Percentiles rank a stretch among this genome's conserved stretches.
These are phyloP conservation scores for Mycena amicta DNA, from an alignment of 768 basidiomycete species.

Conservation along the genomic window DNA sequence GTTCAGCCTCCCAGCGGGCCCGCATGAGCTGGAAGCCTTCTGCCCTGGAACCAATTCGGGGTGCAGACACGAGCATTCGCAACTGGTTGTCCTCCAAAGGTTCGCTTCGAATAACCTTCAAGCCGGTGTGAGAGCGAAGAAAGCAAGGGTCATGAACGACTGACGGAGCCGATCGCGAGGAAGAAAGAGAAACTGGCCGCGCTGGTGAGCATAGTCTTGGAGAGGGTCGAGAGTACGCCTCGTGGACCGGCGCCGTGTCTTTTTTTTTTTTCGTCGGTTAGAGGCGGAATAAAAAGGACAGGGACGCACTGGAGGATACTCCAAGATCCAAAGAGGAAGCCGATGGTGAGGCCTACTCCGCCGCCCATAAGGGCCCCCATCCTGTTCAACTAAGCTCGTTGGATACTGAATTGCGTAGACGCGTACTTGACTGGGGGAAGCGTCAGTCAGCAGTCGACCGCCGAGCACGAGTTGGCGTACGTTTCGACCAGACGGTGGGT, in stretches of 20 bases:
- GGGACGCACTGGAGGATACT: slow-evolving; percentile 79
- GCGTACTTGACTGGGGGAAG: slow-evolving; percentile 59
- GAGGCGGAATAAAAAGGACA: neutral
- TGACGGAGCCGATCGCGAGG: slow-evolving; percentile 89
- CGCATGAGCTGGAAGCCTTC: slow-evolving; percentile 74
- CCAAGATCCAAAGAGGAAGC: slow-evolving; percentile 95
- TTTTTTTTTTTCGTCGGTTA: slow-evolving; percentile 9
- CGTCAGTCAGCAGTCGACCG: slow-evolving; percentile 7
- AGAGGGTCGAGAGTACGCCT: slow-evolving; percentile 87
- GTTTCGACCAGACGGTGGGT: slow-evolving; percentile 76
- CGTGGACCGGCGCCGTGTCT: slow-evolving; percentile 92
- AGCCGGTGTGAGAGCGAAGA: slow-evolving; percentile 11
- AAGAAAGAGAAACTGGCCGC: slow-evolving; percentile 98
- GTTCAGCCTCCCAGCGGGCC: slow-evolving; percentile 73
- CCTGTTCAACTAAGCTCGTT: slow-evolving; percentile 41
- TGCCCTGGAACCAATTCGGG: slow-evolving; percentile 57
- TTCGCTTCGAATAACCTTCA: slow-evolving; percentile 89
- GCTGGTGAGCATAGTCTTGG: slow-evolving; percentile 98
- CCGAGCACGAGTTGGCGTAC: slow-evolving; percentile 50
- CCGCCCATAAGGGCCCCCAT: slow-evolving; percentile 94
- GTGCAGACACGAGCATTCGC: slow-evolving; percentile 55
- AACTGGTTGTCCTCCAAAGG: slow-evolving; percentile 63
- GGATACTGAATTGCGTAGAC: neutral
- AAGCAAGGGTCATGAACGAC: slow-evolving; percentile 24
- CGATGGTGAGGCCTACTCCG: slow-evolving; percentile 94